phyloP scores from a whole-genome alignment of 2,329 filamentous ascomycete species.

The Cercospora sojina region DNA sequence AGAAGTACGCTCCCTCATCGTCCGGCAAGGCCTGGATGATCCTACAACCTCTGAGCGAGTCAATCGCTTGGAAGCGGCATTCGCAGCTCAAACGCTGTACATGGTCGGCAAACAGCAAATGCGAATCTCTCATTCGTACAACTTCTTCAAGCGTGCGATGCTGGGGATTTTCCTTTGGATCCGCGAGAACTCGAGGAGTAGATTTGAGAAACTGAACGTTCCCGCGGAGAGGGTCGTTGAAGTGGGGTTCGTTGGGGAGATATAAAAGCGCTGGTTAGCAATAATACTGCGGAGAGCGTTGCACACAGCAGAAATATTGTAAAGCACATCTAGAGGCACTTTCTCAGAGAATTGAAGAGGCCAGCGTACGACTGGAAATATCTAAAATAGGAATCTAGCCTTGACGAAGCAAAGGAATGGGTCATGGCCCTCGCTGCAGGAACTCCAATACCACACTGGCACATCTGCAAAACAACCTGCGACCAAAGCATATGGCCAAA shows the following conservation, averaged over 20 bases:
- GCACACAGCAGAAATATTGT: neutral
- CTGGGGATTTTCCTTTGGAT: constrained; percentile 62
- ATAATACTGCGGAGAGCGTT: neutral
- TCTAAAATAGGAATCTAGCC: neutral
- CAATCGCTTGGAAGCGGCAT: constrained; percentile 24
- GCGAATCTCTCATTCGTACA: constrained; percentile 22
- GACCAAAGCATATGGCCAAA: neutral
- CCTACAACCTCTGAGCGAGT: constrained; percentile 7
- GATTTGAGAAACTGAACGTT: constrained; percentile 61
- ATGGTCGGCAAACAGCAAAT: constrained; percentile 33
- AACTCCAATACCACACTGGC: no score
- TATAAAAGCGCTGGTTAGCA: neutral
- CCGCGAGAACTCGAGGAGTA: constrained; percentile 63
- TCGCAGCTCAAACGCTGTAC: constrained; percentile 26
- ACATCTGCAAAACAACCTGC: neutral
- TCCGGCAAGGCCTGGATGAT: neutral
- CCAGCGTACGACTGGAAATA: neutral
- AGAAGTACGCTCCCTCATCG: constrained; percentile 20
- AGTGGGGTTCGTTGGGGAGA: constrained; percentile 60
- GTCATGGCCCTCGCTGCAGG: neutral
- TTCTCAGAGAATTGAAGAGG: neutral
- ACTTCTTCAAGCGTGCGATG: constrained; percentile 43
- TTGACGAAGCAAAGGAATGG: neutral
- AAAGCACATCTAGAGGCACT: neutral
- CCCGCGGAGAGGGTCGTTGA: constrained; percentile 62